Evolutionary conservation across 768 basidiomycete species (phyloP).

Genomic region (Suillus discolor): DNA sequence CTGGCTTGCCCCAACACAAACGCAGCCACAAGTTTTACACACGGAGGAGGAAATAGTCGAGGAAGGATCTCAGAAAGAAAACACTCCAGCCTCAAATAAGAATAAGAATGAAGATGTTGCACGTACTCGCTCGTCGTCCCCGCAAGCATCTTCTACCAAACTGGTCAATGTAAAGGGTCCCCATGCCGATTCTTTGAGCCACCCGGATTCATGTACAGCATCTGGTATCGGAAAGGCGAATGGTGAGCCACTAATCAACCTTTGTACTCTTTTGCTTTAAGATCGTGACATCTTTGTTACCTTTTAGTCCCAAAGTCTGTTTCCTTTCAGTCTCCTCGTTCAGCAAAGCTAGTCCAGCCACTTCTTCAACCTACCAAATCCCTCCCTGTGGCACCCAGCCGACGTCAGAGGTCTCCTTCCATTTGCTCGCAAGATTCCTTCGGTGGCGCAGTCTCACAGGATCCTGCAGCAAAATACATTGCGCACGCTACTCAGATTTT

Average conservation of each 20-base stretch:
- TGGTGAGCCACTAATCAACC: slow-evolving; percentile 31
- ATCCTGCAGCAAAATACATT: slow-evolving; percentile 49
- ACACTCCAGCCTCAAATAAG: slow-evolving; percentile 31
- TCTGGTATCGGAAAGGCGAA: slow-evolving; percentile 30
- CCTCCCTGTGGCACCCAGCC: slow-evolving; percentile 24
- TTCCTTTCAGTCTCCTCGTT: slow-evolving; percentile 36
- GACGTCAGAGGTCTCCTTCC: slow-evolving; percentile 38
- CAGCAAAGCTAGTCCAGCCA: slow-evolving; percentile 16
- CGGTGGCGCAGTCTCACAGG: slow-evolving; percentile 49
- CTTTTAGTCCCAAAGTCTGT: slow-evolving; percentile 30
- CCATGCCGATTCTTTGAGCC: slow-evolving; percentile 28
- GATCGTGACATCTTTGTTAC: slow-evolving; percentile 29
- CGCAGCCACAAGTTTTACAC: slow-evolving; percentile 28
- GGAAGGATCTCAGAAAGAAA: slow-evolving; percentile 59
- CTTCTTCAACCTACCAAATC: slow-evolving; percentile 22
- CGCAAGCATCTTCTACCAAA: slow-evolving; percentile 27
- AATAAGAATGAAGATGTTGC: slow-evolving; percentile 17
- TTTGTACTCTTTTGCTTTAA: slow-evolving; percentile 20
- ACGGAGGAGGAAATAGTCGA: slow-evolving; percentile 27
- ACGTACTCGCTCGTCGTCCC: slow-evolving; percentile 22
- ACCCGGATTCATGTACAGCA: slow-evolving; percentile 29
- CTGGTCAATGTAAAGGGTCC: slow-evolving; percentile 25
- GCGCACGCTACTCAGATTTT: slow-evolving; percentile 50
- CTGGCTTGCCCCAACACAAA: slow-evolving; percentile 56
- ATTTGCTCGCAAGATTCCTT: slow-evolving; percentile 64